These are phyloP conservation scores for Diplodia mutila DNA, from an alignment of 2,329 filamentous ascomycete genomes.

Conservation along the genomic window DNA sequence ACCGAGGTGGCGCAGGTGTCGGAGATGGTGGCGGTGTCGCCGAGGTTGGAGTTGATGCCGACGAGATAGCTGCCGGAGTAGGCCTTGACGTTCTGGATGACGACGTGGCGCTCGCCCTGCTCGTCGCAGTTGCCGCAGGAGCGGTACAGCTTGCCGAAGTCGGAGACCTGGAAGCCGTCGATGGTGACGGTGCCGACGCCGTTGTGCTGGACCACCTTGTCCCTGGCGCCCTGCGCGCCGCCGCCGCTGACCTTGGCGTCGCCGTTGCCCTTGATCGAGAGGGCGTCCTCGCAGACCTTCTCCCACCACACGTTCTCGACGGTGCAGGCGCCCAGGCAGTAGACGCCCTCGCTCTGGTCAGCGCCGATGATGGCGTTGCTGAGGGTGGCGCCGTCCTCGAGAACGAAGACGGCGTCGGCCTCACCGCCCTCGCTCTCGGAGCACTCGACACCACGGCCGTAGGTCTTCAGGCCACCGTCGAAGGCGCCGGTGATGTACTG, in stretches of 20 bases:
- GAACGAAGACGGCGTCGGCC: conserved; percentile 30
- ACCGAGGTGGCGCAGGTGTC: conserved; percentile 35
- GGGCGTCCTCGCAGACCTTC: conserved; percentile 46
- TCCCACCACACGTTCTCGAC: conserved; percentile 42
- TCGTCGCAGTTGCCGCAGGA: conserved; percentile 45
- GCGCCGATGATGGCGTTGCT: conserved; percentile 56
- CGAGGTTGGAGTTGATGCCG: conserved; percentile 45
- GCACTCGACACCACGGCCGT: conserved; percentile 20
- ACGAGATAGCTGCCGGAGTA: conserved; percentile 27
- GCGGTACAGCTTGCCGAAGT: conserved; percentile 37
- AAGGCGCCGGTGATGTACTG: conserved; percentile 15
- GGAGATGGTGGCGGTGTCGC: conserved; percentile 37
- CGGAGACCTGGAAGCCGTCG: conserved; percentile 36
- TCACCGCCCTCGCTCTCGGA: conserved; percentile 51
- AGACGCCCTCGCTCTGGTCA: conserved; percentile 53
- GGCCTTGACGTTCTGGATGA: conserved; percentile 14
- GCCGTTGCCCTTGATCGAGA: conserved; percentile 32
- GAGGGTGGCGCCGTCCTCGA: conserved; percentile 42
- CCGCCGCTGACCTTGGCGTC: conserved; percentile 36
- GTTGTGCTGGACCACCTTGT: conserved; percentile 43
- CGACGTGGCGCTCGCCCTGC: conserved; percentile 51
- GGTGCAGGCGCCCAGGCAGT: conserved; percentile 55
- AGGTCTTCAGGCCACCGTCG: conserved; percentile 23
- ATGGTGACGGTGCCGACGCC: conserved; percentile 39
- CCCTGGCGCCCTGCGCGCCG: conserved; percentile 34